phyloP scores from a whole-genome alignment of 257 asterid species.

The Mentha longifolia region DNA sequence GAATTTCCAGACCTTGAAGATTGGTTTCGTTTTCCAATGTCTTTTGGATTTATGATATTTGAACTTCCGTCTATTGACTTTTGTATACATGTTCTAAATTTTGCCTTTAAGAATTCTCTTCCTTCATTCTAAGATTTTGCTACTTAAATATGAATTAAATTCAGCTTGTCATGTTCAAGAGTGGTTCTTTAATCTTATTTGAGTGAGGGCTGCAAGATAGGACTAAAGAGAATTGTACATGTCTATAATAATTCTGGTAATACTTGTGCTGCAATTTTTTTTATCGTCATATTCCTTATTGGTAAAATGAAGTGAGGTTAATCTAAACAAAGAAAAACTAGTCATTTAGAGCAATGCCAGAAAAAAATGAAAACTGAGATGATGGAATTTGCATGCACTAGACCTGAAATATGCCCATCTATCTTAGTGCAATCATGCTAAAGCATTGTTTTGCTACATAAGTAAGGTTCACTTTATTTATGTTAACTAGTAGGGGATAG shows the following conservation, averaged over 20 bases:
- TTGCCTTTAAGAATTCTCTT: not conserved
- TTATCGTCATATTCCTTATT: not conserved
- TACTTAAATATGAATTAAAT: slow-evolving; percentile 2
- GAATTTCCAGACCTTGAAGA: slow-evolving; percentile 16
- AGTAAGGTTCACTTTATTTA: not conserved
- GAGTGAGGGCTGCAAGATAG: slow-evolving; percentile 19
- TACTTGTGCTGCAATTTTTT: not conserved
- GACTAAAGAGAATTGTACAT: not conserved
- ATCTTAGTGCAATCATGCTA: not conserved
- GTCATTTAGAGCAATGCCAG: not conserved
- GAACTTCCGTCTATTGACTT: slow-evolving; percentile 15
- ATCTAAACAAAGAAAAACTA: slow-evolving; percentile 4
- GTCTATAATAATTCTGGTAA: not conserved
- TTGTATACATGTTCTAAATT: slow-evolving; percentile 1
- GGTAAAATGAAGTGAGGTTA: slow-evolving; percentile 12
- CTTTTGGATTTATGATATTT: not conserved
- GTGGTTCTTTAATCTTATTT: slow-evolving; percentile 18
- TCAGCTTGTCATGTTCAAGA: not conserved
- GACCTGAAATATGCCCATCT: not conserved
- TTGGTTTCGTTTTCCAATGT: slow-evolving; percentile 18
- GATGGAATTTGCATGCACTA: not conserved
- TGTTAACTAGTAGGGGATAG: not conserved
- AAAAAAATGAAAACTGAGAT: slow-evolving; percentile 5
- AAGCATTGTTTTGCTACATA: not conserved
- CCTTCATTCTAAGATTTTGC: slow-evolving; percentile 8